These are phyloP conservation scores for Suillus ampliporus DNA, from an alignment of 768 basidiomycete genomes.

Conservation along the genomic window DNA sequence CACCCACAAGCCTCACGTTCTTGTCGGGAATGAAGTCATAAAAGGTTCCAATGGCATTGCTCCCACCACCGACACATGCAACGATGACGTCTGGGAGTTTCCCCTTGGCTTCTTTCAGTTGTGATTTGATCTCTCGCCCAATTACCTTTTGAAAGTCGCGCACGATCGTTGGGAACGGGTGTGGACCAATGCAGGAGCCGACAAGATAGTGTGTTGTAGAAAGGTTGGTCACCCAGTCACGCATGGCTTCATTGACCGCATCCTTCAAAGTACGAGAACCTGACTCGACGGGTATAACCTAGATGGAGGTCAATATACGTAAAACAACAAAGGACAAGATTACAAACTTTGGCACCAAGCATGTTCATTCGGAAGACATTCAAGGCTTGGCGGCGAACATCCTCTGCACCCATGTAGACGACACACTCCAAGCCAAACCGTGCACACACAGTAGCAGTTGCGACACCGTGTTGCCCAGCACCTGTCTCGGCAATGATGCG, in stretches of 20 bases:
- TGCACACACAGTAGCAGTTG: constrained; percentile 97
- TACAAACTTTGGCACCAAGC: constrained; percentile 85
- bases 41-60: constrained; percentile 98
- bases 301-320: constrained; percentile 10
- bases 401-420: constrained; percentile 98
- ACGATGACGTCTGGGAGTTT: constrained; percentile 95
- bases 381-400: constrained; percentile 92
- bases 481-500: constrained; percentile 99
- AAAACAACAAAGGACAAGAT: background rate
- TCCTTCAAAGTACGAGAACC: constrained; percentile 97
- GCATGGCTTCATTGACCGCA: constrained; percentile 97
- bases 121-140: constrained; percentile 91
- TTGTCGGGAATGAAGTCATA: constrained; percentile 94
- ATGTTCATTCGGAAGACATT: constrained; percentile 99
- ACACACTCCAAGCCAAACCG: constrained; percentile 95
- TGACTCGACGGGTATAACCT: constrained; percentile 94
- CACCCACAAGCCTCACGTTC: constrained; percentile 84
- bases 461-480: constrained; percentile 98
- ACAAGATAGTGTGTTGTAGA: constrained; percentile 95
- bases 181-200: constrained; percentile 96
- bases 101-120: constrained; percentile 70
- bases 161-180: constrained; percentile 99
- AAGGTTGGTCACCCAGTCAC: constrained; percentile 98
- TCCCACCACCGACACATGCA: constrained; percentile 97
- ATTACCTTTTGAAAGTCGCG: constrained; percentile 98